Evolutionary conservation across 768 basidiomycete genomes (phyloP), one percentile per base, ranked within the genome.

Genomic region (Lactarius hatsudake): DNA sequence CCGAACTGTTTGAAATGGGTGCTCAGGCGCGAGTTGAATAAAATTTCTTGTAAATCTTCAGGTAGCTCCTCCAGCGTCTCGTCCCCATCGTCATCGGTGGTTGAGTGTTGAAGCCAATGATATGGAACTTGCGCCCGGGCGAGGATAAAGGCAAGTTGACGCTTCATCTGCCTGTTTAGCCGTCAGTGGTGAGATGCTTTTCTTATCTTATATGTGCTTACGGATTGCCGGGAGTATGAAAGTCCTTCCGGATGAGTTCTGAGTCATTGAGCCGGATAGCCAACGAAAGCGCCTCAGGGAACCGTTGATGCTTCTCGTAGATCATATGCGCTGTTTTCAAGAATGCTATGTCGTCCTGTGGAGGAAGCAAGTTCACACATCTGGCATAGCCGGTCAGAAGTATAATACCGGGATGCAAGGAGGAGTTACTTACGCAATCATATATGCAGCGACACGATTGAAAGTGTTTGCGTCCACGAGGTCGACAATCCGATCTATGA

Each of bases 71-170:
- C 81, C 67, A 81, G 81, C 54, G 42, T 83, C 15, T 83, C 84
- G 34, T 87, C 85, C 3, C 80, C 79, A 12, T 85, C 85, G 7
- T 86, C 86, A 57, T 72, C 78, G 9, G 76, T 78, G 20, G 76
- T 75, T 13, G 86, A 80, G 8, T 86, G 80, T 62, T 89, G 89
- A 45, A 96, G 78, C 94, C 96, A 97, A 74, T 95, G 91, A 38
- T 94, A 76, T 13, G 94, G 94, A 64, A 96, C 84, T 73, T 95
- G 93, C 2, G 96, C 88, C 54, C 97, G 91, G 12, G 96, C 94
- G 59, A 99, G 87, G 72, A 97, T 82, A 78, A 93, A 93, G 2
- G 97, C 94, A 28, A 99, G 86, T 77, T 99, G 97, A 40, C 92
- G 90, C 76, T 90, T 91, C 97, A 98, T 98, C 56, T 87, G 76